Base-by-base conservation (phyloP, 176 grass and related monocot species). In the Carex myosuroides region DNA sequence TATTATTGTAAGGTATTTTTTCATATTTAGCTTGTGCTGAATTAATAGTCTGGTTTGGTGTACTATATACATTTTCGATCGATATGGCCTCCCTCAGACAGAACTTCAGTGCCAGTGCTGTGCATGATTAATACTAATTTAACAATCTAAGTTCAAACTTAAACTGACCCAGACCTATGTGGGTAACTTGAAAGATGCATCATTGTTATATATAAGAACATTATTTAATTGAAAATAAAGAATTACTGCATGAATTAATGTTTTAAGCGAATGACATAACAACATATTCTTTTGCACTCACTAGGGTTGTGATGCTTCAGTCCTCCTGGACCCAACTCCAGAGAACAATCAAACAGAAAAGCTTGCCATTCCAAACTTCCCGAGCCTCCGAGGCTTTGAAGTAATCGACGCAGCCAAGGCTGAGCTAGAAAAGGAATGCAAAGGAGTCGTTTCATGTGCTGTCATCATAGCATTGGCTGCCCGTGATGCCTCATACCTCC, bases 401-500 rank as follows among this genome's bases (percentile, higher is more conserved):
- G 80, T 82, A 20, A 82, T 82, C 10, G 80, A 82, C 17, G 80
- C 80, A 16, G 80, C 59, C 13, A 82, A 82, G 33, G 18, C 30
- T 1, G 80, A 39, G 7, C 9, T 82, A 13, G 80, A 82, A 65
- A 65, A 82, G 20, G 60, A 12, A 0, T 82, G 80, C 33, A 41
- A 61, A 1, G 61, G 80, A 41, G 35, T 65, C 6, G 80, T 82
- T 59, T 82, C 80, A 52, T 82, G 80, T 30, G 80, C 80, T 22
- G 80, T 67, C 60, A 82, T 82, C 80, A 67, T 82, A 62, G 80
- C 80, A 18, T 82, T 82, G 10, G 80, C 80, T 16, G 80, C 80
- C 4, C 80, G 80, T 66, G 80, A 82, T 65, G 60, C 60, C 39
- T 0, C 80, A 13, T 82, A 9, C 60, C 10, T 67, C 11, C 80